Evolutionary conservation across 495 filamentous ascomycete genomes (phyloP).

Genomic region (Penicillium malachiteum): DNA sequence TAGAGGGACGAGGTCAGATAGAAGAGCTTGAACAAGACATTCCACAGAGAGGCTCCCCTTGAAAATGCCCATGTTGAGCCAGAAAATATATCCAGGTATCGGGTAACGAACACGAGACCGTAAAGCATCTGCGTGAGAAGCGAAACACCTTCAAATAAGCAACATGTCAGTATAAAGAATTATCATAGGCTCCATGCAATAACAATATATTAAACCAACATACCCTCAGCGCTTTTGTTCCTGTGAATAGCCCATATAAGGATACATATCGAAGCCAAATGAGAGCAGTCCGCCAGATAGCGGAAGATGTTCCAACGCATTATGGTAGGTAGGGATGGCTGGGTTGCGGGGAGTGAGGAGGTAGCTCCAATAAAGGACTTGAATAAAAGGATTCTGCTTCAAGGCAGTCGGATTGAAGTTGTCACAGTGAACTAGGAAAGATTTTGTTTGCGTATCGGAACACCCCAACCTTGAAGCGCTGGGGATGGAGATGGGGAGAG

Average conservation of each 20-base stretch:
- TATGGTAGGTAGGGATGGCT: conserved; percentile 14
- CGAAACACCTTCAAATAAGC: conserved; percentile 66
- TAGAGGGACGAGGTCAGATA: conserved; percentile 86
- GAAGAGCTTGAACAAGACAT: conserved; percentile 80
- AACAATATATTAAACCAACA: background rate
- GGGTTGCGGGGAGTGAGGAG: conserved; percentile 7
- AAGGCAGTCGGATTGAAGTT: background rate
- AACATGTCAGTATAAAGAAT: conserved; percentile 13
- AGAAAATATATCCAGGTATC: conserved; percentile 82
- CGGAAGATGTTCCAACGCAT: conserved; percentile 68
- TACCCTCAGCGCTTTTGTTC: conserved; percentile 86
- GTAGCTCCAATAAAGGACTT: background rate
- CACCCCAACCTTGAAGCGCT: conserved; percentile 1
- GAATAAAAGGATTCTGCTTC: background rate
- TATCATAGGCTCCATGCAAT: too few relatives aligned
- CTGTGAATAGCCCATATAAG: conserved; percentile 88
- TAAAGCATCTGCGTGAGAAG: conserved; percentile 92
- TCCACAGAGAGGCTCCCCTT: conserved; percentile 13
- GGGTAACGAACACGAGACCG: conserved; percentile 75
- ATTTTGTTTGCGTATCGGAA: background rate
- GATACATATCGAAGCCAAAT: conserved; percentile 82
- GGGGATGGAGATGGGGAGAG: conserved; percentile 2
- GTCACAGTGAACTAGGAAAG: background rate
- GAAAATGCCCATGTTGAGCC: conserved; percentile 27
- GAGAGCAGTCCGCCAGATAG: conserved; percentile 75